phyloP scores from a whole-genome alignment of 345 rosid genomes.

The Reutealis trisperma region DNA sequence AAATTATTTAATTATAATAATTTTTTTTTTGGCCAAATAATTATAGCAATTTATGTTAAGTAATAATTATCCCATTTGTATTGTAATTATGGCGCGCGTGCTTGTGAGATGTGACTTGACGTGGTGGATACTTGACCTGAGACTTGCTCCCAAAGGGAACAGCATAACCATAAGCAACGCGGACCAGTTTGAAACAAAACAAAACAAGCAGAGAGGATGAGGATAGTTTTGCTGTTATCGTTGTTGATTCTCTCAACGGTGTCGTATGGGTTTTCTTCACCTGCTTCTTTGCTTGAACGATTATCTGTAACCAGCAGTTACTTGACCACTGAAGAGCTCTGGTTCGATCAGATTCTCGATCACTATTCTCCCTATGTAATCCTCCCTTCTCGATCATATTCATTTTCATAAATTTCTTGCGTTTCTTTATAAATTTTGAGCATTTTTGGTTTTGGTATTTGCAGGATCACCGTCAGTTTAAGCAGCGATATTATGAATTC shows the following conservation, averaged over 20 bases:
- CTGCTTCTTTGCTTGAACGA: conserved; percentile 42
- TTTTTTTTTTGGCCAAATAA: too few relatives aligned
- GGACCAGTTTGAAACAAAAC: too few relatives aligned
- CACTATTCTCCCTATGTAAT: conserved; percentile 80
- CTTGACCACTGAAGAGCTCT: conserved; percentile 69
- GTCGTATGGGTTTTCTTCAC: conserved; percentile 42
- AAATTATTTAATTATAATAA: too few relatives aligned
- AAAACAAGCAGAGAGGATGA: background rate
- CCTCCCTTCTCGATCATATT: conserved; percentile 3
- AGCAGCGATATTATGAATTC: conserved; percentile 80
- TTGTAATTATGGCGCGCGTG: too few relatives aligned
- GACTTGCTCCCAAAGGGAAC: too few relatives aligned
- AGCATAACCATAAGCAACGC: too few relatives aligned
- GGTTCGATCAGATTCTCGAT: conserved; percentile 88
- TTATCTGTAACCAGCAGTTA: conserved; percentile 37
- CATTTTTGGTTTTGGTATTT: background rate
- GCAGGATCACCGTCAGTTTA: conserved; percentile 71
- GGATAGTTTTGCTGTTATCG: background rate
- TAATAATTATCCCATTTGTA: too few relatives aligned
- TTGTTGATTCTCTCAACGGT: background rate
- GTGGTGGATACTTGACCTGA: too few relatives aligned
- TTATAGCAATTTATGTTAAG: too few relatives aligned
- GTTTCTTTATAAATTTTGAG: too few relatives aligned
- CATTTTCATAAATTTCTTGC: background rate
- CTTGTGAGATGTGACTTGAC: too few relatives aligned